A percentile compares a stretch with the other conserved stretches of the same genome.
Evolutionary conservation across 2,329 filamentous ascomycete species (phyloP).

Genomic region (Cercospora citrullina): DNA sequence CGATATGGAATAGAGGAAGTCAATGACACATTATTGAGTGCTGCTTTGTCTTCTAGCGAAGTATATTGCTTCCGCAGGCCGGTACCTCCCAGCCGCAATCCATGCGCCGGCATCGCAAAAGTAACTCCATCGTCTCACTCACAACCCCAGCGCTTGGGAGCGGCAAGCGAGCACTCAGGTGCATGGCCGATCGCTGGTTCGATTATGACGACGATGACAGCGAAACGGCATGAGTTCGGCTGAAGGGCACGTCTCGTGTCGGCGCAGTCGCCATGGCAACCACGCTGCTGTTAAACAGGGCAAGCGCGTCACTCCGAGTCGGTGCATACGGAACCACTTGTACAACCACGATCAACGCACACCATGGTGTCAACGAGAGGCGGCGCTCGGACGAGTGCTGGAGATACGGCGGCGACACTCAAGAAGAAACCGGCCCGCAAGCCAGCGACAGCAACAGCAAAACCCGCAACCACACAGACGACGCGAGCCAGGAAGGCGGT

Average conservation of each 20-base stretch:
- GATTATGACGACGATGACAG: not conserved
- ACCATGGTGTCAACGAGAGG: constrained; percentile 41
- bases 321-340: not conserved
- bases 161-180: not conserved
- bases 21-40: not conserved
- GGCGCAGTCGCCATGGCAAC: not conserved
- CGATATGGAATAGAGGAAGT: not conserved
- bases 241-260: not conserved
- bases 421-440: constrained; percentile 40
- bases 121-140: not conserved
- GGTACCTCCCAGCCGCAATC: not conserved
- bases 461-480: constrained; percentile 17
- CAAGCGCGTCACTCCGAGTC: not conserved
- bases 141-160: not conserved
- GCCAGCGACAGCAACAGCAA: constrained; percentile 28
- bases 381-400: constrained; percentile 30
- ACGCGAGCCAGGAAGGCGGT: constrained; percentile 29
- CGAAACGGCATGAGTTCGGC: not conserved
- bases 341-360: constrained; percentile 9
- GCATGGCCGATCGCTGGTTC: not conserved
- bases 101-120: not conserved
- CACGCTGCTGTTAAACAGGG: not conserved
- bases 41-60: not conserved
- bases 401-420: constrained; percentile 26
- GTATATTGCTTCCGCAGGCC: not conserved